Evolutionary conservation across 176 grass and related monocot species (phyloP), one percentile per base, ranked within the genome.

Genomic region (Aegilops speltoides): DNA sequence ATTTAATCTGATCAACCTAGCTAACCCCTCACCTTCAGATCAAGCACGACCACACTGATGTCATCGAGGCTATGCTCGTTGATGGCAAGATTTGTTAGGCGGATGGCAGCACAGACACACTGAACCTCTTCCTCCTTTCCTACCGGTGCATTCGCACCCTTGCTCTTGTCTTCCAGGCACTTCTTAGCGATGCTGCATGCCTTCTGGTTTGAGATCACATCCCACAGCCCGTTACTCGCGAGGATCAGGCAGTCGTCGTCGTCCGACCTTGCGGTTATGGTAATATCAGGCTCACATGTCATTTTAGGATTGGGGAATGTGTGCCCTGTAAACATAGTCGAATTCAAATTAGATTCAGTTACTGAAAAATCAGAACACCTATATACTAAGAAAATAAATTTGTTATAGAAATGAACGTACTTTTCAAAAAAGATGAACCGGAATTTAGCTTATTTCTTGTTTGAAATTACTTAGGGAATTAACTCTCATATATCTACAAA

Each of bases 221-320:
- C 95, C 95, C 95, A 94, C 73, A 97, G 72, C 13, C 95, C 95
- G 8, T 97, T 90, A 73, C 89, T 97, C 0, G 95, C 95, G 5
- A 97, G 86, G 77, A 97, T 94, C 28, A 97, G 36, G 56, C 85
- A 91, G 24, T 94, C 82, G 28, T 97, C 93, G 9, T 84, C 71
- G 2, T 17, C 45, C 0, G 84, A 86, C 50, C 90, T 86, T 9
- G 78, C 82, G 0, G 90, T 87, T 3, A 86, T 22, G 33, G 82
- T 86, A 71, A 97, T 86, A 68, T 93, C 92, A 0, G 92, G 92
- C 22, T 84, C 92, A 3, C 90, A 79, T 64, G 91, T 97, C 74
- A 97, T 92, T 36, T 91, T 79, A 48, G 85, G 90, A 64, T 94
- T 91, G 26, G 91, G 70, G 82, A 81, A 87, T 72, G 79, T 84